Evolutionary conservation across 1,284 basidiomycete genomes (phyloP).

Genomic region (Lignosus rhinocerotis): DNA sequence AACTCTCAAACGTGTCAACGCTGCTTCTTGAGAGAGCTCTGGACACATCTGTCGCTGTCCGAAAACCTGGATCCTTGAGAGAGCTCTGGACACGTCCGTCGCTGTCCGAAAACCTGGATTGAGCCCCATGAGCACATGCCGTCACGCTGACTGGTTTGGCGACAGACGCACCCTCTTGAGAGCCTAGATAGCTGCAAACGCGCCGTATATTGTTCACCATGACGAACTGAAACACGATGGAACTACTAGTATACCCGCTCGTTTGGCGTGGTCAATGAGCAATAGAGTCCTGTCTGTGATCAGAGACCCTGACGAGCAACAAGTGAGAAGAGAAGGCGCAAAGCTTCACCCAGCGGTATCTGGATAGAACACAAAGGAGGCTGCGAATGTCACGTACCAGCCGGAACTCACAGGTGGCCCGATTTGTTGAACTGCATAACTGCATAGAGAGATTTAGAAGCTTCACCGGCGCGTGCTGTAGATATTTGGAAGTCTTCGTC

Average conservation of each 20-base stretch:
- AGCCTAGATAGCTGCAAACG: slow-evolving; percentile 68
- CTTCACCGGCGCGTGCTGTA: too few relatives aligned
- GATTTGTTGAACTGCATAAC: too few relatives aligned
- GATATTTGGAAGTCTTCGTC: too few relatives aligned
- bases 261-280: slow-evolving; percentile 46
- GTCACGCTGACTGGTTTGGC: slow-evolving; percentile 53
- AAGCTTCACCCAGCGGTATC: too few relatives aligned
- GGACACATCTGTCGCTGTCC: neutral
- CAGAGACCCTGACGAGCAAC: too few relatives aligned
- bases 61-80: neutral
- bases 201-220: slow-evolving; percentile 24
- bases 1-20: too few relatives aligned
- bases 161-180: slow-evolving; percentile 62
- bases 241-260: slow-evolving; percentile 61
- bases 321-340: too few relatives aligned
- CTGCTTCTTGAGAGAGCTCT: neutral
- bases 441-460: too few relatives aligned
- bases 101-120: neutral
- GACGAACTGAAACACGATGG: neutral
- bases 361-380: too few relatives aligned
- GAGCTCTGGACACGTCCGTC: neutral
- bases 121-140: slow-evolving; percentile 39
- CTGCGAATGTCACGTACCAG: too few relatives aligned
- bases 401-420: too few relatives aligned
- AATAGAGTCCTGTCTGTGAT: neutral